These are phyloP conservation scores for Termitomyces sp. DNA, from an alignment of 768 basidiomycete genomes.

Conservation along the genomic window DNA sequence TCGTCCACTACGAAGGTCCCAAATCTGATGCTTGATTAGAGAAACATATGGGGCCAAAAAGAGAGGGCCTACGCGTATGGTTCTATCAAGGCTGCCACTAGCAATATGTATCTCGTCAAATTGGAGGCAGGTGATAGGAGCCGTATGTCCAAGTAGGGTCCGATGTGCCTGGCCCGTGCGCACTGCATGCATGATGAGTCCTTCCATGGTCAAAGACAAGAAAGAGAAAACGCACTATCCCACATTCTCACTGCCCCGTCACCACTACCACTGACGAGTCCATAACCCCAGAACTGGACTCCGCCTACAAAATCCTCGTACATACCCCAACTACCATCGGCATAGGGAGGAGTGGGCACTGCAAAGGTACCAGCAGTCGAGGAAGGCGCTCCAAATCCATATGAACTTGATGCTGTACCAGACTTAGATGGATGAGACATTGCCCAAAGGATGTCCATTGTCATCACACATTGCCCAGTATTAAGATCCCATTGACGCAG, in stretches of 20 bases:
- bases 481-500: conserved; percentile 96
- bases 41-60: conserved; percentile 1
- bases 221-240: conserved; percentile 73
- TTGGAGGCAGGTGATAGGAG: conserved; percentile 88
- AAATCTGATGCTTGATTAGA: conserved; percentile 54
- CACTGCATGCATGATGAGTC: conserved; percentile 44
- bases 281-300: conserved; percentile 98
- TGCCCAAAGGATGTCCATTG: conserved; percentile 99
- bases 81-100: conserved; percentile 92
- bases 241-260: conserved; percentile 99
- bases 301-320: conserved; percentile 97
- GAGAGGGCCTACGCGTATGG: conserved; percentile 61
- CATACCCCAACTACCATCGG: conserved; percentile 90
- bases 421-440: conserved; percentile 79
- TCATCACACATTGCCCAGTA: conserved; percentile 97
- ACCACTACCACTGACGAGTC: conserved; percentile 92
- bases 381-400: conserved; percentile 38
- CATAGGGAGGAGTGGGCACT: conserved; percentile 80
- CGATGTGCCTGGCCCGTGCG: conserved; percentile 96
- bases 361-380: conserved; percentile 64
- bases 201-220: neutral
- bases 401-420: conserved; percentile 33
- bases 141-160: conserved; percentile 89
- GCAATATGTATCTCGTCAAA: conserved; percentile 95
- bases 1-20: conserved; percentile 91